Evolutionary conservation across 192 early-diverging fungal genomes (phyloP), one percentile per base, ranked within the genome.

Genomic region (Chytriomyces sp.): DNA sequence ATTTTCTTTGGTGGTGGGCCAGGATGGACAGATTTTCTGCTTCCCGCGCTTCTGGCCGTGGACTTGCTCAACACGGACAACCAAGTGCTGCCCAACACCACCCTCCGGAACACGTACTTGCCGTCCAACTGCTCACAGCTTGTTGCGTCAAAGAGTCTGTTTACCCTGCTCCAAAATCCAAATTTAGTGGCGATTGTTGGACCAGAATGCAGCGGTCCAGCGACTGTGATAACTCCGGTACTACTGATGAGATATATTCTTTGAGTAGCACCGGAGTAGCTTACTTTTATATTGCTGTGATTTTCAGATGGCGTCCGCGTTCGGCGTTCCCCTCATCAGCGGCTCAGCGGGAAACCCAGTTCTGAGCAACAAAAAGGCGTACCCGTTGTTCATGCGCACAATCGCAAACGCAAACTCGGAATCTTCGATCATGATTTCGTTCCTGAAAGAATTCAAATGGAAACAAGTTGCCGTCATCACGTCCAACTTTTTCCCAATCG

Each of bases 391-490:
- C 23, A 67, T 67, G 66, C 26, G 66, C 20, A 67, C 66, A 45
- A 26, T 46, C 10, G 13, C 66, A 67, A 47, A 47, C 66, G 44
- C 10, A 11, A 45, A 67, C 23, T 20, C 13, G 1, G 66, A 67
- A 13, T 11, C 20, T 46, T 23, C 23, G 8, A 43, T 47, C 66
- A 28, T 67, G 24, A 16, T 67, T 16, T 67, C 66, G 3, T n/a
- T 67, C 8, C 35, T 67, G 9, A n/a, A 43, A 67, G 35, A 67
- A 16, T 67, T 43, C 66, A 44, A 44, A 45, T 67, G 66, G 66
- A 43, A 43, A 23, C 44, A 67, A 43, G 45, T 67, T 44, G 44
- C 20, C 28, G 16, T 67, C 13, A 23, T 67, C 23, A 67, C 66
- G 5, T 67, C 16, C 44, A 44, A 43, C 66, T 6, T 43, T 13